These are phyloP conservation scores for Rhizomucor pusillus DNA, from an alignment of 371 early-diverging fungal species.

Conservation along the genomic window DNA sequence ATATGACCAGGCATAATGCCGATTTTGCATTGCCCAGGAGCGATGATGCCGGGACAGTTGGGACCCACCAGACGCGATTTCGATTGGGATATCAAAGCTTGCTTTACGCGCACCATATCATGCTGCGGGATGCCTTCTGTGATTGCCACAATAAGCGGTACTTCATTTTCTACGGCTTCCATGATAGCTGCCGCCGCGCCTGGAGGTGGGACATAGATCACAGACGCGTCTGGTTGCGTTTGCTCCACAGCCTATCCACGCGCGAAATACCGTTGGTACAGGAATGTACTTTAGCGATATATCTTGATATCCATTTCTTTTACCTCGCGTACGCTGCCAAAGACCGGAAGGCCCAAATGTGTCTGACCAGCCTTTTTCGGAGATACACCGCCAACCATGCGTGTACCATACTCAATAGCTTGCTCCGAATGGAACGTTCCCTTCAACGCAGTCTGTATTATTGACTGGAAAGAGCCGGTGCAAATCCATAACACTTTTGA, in stretches of 20 bases:
- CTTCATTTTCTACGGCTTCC: conserved; percentile 96
- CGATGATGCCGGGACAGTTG: conserved; percentile 99
- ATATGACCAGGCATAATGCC: conserved; percentile 99
- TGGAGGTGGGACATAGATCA: conserved; percentile 98
- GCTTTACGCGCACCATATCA: conserved; percentile 93
- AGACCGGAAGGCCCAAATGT: conserved; percentile 96
- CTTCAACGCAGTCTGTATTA: conserved; percentile 43
- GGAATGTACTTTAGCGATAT: no score
- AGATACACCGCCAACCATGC: conserved; percentile 97
- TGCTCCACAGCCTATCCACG: conserved; percentile 69
- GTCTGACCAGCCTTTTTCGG: conserved; percentile 95
- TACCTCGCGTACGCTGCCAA: conserved; percentile 88
- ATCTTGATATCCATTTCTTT: neutral
- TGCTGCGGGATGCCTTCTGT: conserved; percentile 99
- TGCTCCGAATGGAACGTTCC: conserved; percentile 98
- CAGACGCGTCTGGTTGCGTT: conserved; percentile 93
- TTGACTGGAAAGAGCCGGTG: neutral
- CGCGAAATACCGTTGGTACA: neutral
- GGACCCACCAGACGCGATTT: conserved; percentile 97
- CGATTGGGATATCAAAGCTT: conserved; percentile 71
- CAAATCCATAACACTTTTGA: neutral
- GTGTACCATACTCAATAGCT: conserved; percentile 97
- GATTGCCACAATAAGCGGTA: conserved; percentile 94
- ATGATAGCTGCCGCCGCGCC: conserved; percentile 94
- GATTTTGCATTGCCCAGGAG: conserved; percentile 96